Base-by-base conservation (phyloP, 2,329 filamentous ascomycete genomes). In the Dactylonectria estremocensis region DNA sequence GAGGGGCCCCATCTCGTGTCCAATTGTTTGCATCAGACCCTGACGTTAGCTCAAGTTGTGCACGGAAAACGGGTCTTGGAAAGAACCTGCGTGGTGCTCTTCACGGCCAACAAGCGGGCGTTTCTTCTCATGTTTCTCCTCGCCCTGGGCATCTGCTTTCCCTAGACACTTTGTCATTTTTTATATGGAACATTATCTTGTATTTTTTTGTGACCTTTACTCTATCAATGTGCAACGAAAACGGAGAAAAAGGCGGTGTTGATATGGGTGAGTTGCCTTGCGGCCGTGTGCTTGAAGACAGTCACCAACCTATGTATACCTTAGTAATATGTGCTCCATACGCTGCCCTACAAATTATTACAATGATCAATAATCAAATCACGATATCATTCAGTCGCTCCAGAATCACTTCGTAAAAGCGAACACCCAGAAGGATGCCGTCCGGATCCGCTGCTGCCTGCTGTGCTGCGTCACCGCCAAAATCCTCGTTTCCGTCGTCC, bases 391-490 rank as follows among this genome's bases (percentile, higher is more conserved):
- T 63, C 18, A 63, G 18, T n/a, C 45, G 52, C 31, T 54, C 60
- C 31, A 63, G 22, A 45, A 63, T 37, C 8, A 50, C 13, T 20
- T 63, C 60, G 45, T 63, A 56, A 33, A 49, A 62, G 10, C 46
- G 52, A 5, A 62, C 43, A 1, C 60, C 60, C 2, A 62, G 52
- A 28, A 48, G 60, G 46, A 62, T 45, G 16, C 60, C 60, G 18
- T 62, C 50, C 22, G 28, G 60, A 48, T 62, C 60, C 18, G 60
- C 60, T 40, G 52, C 40, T 16, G 24, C 60, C 52, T 62, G 60
- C 43, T 62, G 60, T 11, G 60, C 50, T 5, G 52, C 60, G 45
- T 62, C 60, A 40, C 43, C 52, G 5, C 28, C 16, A 46, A 56
- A 33, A 14, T 49, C 52, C 9, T 56, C 60, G 46, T 62, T 37